phyloP scores from a whole-genome alignment of 108 stramenopile genomes.

The Schizochytrium sp. region DNA sequence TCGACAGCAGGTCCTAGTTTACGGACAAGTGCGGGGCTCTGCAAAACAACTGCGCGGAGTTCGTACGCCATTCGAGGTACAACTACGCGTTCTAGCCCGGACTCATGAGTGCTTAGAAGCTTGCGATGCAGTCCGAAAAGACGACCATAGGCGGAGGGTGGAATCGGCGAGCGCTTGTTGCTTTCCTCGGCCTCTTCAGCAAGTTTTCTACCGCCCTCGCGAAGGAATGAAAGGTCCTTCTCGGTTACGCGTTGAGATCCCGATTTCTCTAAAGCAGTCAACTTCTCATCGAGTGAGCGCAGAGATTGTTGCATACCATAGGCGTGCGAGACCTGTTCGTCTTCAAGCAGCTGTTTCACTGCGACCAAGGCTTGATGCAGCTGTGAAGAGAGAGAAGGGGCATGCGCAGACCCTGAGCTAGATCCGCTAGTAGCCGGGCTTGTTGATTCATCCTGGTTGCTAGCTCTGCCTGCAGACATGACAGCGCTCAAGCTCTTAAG shows the following conservation, averaged over 20 bases:
- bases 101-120: background rate
- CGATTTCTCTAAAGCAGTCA: background rate
- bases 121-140: background rate
- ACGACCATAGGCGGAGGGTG: background rate
- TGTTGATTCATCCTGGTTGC: background rate
- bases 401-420: background rate
- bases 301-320: background rate
- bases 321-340: background rate
- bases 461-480: constrained; percentile 45
- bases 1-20: background rate
- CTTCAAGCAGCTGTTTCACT: background rate
- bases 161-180: background rate
- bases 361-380: constrained; percentile 16
- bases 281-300: constrained; percentile 5
- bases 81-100: constrained; percentile 5
- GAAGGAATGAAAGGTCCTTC: background rate
- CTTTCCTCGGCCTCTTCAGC: background rate
- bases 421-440: background rate
- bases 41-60: background rate
- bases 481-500: constrained; percentile 44
- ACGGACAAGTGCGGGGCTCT: background rate
- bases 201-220: constrained; percentile 20
- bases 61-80: constrained; percentile 30
- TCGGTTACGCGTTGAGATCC: constrained; percentile 1
- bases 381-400: background rate